A percentile compares a stretch with the other conserved stretches of the same genome.
These are phyloP conservation scores for Vitis hybrid DNA, from an alignment of 177 flowering plant species.

Conservation along the genomic window DNA sequence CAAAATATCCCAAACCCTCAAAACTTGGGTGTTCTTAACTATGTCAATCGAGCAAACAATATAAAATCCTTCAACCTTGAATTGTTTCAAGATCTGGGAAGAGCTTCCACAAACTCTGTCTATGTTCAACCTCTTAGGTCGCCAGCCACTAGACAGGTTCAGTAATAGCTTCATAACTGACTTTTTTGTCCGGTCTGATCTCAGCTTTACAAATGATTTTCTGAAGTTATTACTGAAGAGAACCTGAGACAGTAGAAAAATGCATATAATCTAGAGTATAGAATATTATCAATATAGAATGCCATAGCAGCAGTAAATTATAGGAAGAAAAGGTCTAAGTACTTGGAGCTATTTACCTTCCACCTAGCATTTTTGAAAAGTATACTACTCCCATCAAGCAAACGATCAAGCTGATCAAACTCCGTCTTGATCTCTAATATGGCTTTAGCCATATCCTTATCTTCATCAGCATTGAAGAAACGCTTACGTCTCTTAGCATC, in stretches of 20 bases:
- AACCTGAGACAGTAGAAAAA: conserved; percentile 22
- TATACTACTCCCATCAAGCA: conserved; percentile 32
- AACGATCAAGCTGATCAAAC: conserved; percentile 35
- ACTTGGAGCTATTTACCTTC: conserved; percentile 33
- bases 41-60: conserved; percentile 48
- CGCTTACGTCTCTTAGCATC: conserved; percentile 40
- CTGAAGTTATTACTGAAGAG: conserved; percentile 31
- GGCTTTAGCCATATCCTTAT: conserved; percentile 30
- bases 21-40: conserved; percentile 43
- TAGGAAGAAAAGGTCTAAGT: no score
- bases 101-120: conserved; percentile 29
- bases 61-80: conserved; percentile 37
- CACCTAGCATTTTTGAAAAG: conserved; percentile 43
- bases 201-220: conserved; percentile 29
- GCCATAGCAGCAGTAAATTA: no score
- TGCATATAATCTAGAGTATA: neutral
- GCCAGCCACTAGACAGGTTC: conserved; percentile 57
- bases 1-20: conserved; percentile 65
- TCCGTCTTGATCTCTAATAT: conserved; percentile 31
- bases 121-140: conserved; percentile 38
- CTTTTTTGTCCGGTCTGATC: conserved; percentile 20
- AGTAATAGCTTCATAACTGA: conserved; percentile 35
- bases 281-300: neutral
- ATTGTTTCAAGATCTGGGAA: conserved; percentile 38
- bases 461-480: conserved; percentile 35